A percentile compares a stretch with the other conserved stretches of the same genome.
Evolutionary conservation across 768 basidiomycete genomes (phyloP).

Genomic region (Hirschioporus abietinus): DNA sequence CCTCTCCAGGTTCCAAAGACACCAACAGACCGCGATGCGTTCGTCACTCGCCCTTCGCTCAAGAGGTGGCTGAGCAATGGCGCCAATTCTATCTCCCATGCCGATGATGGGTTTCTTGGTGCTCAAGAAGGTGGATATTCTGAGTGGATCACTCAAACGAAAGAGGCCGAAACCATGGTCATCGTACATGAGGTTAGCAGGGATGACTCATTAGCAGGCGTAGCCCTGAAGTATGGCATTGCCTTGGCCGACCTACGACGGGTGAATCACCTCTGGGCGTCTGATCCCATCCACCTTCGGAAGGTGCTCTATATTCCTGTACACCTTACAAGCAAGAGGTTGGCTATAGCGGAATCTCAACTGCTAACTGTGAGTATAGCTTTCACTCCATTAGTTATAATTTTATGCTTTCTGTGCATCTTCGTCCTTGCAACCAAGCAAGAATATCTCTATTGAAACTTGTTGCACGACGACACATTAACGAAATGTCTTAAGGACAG

Average conservation of each 20-base stretch:
- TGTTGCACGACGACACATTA: too few species aligned
- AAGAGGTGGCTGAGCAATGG: slow-evolving; percentile 2
- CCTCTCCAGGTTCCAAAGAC: neutral
- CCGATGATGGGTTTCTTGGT: neutral
- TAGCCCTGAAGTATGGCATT: slow-evolving; percentile 87
- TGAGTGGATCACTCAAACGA: neutral
- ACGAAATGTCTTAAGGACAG: too few species aligned
- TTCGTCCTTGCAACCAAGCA: slow-evolving; percentile 9
- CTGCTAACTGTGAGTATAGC: slow-evolving; percentile 4
- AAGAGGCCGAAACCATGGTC: slow-evolving; percentile 43
- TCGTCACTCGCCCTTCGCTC: neutral
- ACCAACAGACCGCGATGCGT: slow-evolving; percentile 1
- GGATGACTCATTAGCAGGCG: slow-evolving; percentile 78
- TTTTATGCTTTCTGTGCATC: neutral
- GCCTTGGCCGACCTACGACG: slow-evolving; percentile 75
- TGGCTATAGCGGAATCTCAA: neutral
- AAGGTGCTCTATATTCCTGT: slow-evolving; percentile 77
- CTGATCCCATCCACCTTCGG: slow-evolving; percentile 87
- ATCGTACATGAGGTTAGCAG: slow-evolving; percentile 57
- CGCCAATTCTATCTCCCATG: neutral
- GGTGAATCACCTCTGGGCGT: slow-evolving; percentile 90
- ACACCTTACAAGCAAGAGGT: slow-evolving; percentile 42
- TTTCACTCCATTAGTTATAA: neutral
- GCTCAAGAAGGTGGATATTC: neutral
- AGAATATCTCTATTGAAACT: too few species aligned